These are phyloP conservation scores for Leishmania martiniquensis DNA, from an alignment of 208 protist genomes.

Conservation along the genomic window DNA sequence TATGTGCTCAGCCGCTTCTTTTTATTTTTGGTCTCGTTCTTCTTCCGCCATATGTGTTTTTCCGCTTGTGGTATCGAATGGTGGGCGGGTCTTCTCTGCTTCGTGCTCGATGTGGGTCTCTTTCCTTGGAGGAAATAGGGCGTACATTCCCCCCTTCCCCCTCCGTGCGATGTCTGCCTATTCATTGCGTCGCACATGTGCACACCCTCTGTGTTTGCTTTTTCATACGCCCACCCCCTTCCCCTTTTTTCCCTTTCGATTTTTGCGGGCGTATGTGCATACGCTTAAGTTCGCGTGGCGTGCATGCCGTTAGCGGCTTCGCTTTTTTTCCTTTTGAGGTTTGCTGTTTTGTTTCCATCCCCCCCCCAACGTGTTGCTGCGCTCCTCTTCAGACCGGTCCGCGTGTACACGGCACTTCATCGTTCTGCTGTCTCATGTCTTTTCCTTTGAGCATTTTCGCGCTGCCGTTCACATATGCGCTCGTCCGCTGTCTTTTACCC, in stretches of 20 bases:
- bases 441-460: neutral
- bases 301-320: neutral
- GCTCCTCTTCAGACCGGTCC: neutral
- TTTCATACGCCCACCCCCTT: too few relatives aligned
- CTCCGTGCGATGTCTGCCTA: neutral
- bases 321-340: neutral
- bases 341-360: neutral
- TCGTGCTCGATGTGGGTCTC: neutral
- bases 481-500: too few relatives aligned
- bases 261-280: too few relatives aligned
- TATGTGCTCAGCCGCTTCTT: neutral
- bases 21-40: constrained; percentile 1
- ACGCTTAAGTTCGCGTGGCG: neutral
- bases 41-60: neutral
- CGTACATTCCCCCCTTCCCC: too few relatives aligned
- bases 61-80: too few relatives aligned
- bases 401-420: neutral
- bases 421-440: neutral
- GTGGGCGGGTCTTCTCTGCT: neutral
- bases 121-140: neutral
- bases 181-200: neutral
- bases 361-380: neutral
- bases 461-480: neutral
- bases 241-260: too few relatives aligned
- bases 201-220: neutral